These are phyloP conservation scores for Raphanus hybrid DNA, from an alignment of 441 rosid genomes.

Conservation along the genomic window DNA sequence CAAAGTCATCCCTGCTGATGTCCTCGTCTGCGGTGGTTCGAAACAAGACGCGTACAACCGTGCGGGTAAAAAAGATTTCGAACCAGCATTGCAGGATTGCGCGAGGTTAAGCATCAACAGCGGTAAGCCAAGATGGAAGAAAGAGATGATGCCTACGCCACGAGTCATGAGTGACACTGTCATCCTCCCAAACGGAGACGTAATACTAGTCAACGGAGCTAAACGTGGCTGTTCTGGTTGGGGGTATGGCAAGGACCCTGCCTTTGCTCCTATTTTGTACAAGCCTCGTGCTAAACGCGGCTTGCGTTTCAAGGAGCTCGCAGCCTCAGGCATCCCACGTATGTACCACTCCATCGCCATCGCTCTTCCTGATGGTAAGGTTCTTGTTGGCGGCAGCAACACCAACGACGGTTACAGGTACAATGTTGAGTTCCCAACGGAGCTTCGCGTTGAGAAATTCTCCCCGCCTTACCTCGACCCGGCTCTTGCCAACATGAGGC, in stretches of 20 bases:
- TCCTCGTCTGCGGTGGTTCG: slow-evolving; percentile 42
- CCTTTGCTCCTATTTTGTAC: slow-evolving; percentile 52
- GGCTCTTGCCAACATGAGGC: slow-evolving; percentile 41
- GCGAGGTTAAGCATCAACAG: slow-evolving; percentile 55
- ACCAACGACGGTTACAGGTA: slow-evolving; percentile 52
- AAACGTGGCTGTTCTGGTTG: slow-evolving; percentile 58
- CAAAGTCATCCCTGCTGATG: slow-evolving; percentile 38
- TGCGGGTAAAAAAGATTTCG: slow-evolving; percentile 27
- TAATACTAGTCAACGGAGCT: slow-evolving; percentile 60
- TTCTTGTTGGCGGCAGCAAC: slow-evolving; percentile 65
- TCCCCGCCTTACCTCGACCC: slow-evolving; percentile 55
- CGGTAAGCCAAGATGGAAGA: slow-evolving; percentile 56
- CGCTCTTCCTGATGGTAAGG: slow-evolving; percentile 59
- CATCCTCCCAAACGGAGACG: slow-evolving; percentile 56
- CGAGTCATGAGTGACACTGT: slow-evolving; percentile 68
- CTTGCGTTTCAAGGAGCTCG: slow-evolving; percentile 50
- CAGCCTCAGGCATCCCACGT: slow-evolving; percentile 53
- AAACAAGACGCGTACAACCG: slow-evolving; percentile 27
- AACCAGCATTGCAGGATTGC: slow-evolving; percentile 47
- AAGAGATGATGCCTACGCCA: slow-evolving; percentile 59
- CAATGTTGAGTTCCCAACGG: slow-evolving; percentile 60
- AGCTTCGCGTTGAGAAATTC: slow-evolving; percentile 60
- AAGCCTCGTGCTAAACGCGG: slow-evolving; percentile 38
- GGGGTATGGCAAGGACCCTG: slow-evolving; percentile 57
- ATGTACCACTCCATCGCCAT: slow-evolving; percentile 65